These are phyloP conservation scores for Thelonectria discophora DNA, from an alignment of 2,329 filamentous ascomycete genomes.

Conservation along the genomic window DNA sequence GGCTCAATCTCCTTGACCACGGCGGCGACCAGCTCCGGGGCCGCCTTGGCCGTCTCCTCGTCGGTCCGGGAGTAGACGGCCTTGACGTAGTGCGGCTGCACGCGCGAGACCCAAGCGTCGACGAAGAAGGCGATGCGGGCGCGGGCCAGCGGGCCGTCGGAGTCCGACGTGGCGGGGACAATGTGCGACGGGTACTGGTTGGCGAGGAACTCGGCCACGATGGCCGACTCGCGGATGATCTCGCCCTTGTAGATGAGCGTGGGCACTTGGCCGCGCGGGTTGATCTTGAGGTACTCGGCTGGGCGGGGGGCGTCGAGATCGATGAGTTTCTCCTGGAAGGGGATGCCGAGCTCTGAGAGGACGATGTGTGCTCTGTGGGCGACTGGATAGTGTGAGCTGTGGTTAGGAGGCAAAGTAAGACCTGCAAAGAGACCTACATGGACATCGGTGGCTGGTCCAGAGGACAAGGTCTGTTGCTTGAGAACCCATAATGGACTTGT, in stretches of 20 bases:
- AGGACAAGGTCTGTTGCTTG: constrained; percentile 60
- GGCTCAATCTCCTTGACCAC: constrained; percentile 79
- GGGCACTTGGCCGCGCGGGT: constrained; percentile 82
- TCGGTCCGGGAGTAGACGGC: constrained; percentile 57
- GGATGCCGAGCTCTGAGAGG: constrained; percentile 70
- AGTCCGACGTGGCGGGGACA: constrained; percentile 62
- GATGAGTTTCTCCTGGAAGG: constrained; percentile 76
- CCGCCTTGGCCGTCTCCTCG: constrained; percentile 59
- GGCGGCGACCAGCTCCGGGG: constrained; percentile 60
- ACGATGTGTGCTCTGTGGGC: constrained; percentile 81
- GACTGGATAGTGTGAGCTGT: constrained; percentile 46
- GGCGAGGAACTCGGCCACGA: constrained; percentile 76
- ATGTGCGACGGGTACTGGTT: constrained; percentile 76
- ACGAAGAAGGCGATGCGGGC: constrained; percentile 77
- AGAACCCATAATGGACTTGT: constrained; percentile 29
- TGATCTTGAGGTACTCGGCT: constrained; percentile 78
- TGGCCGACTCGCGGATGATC: constrained; percentile 76
- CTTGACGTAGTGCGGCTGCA: constrained; percentile 58
- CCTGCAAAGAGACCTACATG: constrained; percentile 55
- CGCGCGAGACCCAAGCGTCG: constrained; percentile 73
- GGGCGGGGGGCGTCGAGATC: constrained; percentile 75
- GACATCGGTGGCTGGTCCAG: constrained; percentile 76
- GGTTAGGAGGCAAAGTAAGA: neutral
- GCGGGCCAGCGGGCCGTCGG: constrained; percentile 65
- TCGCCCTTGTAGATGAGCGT: constrained; percentile 71